A percentile compares a stretch with the other conserved stretches of the same genome.
Conservation (phyloP, 2,329 filamentous ascomycete genomes). For the Fusarium sp. region DNA sequence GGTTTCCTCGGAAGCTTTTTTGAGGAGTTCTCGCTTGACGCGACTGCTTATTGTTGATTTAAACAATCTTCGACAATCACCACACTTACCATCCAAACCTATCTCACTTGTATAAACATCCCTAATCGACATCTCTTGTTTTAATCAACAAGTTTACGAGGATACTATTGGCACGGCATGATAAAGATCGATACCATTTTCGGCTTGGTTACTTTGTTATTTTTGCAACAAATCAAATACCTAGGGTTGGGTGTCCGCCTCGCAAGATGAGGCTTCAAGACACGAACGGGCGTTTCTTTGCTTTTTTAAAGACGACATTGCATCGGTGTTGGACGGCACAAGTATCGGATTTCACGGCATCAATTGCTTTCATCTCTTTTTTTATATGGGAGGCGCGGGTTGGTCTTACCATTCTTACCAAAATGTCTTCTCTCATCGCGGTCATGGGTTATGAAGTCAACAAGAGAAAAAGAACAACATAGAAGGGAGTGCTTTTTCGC, state of each 20-base stretch:
- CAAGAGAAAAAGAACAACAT: constrained; percentile 59
- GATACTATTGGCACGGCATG: constrained; percentile 54
- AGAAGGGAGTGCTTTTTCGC: constrained; percentile 53
- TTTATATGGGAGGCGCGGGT: constrained; percentile 44
- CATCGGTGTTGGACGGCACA: constrained; percentile 58
- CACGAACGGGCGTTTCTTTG: constrained; percentile 58
- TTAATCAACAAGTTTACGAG: constrained; percentile 49
- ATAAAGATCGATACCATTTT: constrained; percentile 62
- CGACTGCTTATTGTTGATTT: constrained; percentile 47
- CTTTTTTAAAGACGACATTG: constrained; percentile 56
- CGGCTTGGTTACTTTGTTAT: constrained; percentile 49
- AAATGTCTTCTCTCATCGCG: constrained; percentile 50
- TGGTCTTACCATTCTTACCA: constrained; percentile 42
- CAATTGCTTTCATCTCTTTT: constrained; percentile 50
- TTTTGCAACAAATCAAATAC: constrained; percentile 47
- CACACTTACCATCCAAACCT: constrained; percentile 35
- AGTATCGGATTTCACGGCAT: constrained; percentile 44
- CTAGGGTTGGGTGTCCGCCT: constrained; percentile 47
- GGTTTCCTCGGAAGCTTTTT: constrained; percentile 52
- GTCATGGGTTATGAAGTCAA: constrained; percentile 60
- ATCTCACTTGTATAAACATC: constrained; percentile 61
- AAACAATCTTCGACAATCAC: constrained; percentile 40
- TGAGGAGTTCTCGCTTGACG: constrained; percentile 43
- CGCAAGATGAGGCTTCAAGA: constrained; percentile 53
- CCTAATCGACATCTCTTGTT: constrained; percentile 57